These are phyloP conservation scores for Zopfia rhizophila DNA, from an alignment of 2,329 filamentous ascomycete genomes.

Conservation along the genomic window DNA sequence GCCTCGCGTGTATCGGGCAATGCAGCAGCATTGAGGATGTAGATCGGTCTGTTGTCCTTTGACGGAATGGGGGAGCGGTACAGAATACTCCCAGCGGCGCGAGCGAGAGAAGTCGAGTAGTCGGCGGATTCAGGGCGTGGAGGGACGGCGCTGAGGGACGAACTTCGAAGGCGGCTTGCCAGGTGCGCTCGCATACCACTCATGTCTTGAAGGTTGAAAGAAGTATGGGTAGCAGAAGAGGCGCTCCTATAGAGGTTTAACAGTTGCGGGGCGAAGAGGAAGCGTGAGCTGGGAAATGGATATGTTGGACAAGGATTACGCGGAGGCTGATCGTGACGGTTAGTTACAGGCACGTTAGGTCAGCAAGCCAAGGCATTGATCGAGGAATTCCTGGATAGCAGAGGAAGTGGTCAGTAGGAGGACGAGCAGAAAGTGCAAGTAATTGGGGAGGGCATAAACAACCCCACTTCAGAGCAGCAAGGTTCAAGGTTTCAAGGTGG, in stretches of 20 bases:
- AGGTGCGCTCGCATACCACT: slow-evolving; percentile 51
- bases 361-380: no score
- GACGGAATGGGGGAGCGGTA: slow-evolving; percentile 64
- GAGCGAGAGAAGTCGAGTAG: slow-evolving; percentile 60
- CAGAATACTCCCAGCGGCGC: slow-evolving; percentile 63
- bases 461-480: no score
- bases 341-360: no score
- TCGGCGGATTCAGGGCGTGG: slow-evolving; percentile 58
- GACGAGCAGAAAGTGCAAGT: no score
- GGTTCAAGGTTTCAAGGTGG: no score
- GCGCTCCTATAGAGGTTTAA: background rate
- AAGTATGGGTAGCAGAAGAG: slow-evolving; percentile 8
- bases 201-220: slow-evolving; percentile 35
- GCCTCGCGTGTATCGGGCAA: slow-evolving; percentile 64
- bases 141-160: slow-evolving; percentile 59
- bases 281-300: background rate
- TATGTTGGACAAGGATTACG: no score
- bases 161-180: slow-evolving; percentile 51
- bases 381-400: no score
- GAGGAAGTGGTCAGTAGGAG: no score
- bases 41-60: slow-evolving; percentile 60
- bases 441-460: no score
- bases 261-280: background rate
- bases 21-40: slow-evolving; percentile 66
- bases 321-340: no score